Percentiles rank a stretch among this genome's conserved stretches.
These are phyloP conservation scores for Nicotiana attenuata DNA, from an alignment of 257 asterid species.

Conservation along the genomic window DNA sequence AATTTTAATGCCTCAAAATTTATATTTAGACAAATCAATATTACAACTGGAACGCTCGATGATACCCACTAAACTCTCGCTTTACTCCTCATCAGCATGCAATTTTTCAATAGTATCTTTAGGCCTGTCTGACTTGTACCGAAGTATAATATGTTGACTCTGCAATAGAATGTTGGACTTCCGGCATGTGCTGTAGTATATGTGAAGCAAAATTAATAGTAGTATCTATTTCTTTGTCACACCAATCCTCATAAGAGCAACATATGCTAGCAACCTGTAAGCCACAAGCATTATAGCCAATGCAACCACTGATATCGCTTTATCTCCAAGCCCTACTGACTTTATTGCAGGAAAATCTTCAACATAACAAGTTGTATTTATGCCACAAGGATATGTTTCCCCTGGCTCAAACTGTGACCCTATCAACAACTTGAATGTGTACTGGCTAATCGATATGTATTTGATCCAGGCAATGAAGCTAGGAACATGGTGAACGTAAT, in stretches of 20 bases:
- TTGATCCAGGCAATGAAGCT: constrained; percentile 57
- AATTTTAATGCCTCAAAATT: not conserved
- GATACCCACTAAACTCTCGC: no score
- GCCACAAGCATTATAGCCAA: constrained; percentile 59
- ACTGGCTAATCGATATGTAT: constrained; percentile 52
- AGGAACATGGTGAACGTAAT: constrained; percentile 58
- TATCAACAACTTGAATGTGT: constrained; percentile 54
- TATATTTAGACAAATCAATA: not conserved
- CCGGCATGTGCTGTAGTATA: not conserved
- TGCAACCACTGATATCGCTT: constrained; percentile 24
- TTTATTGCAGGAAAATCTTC: constrained; percentile 53
- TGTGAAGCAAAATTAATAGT: not conserved
- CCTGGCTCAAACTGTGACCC: constrained; percentile 40
- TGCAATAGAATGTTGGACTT: not conserved
- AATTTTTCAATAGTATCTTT: not conserved
- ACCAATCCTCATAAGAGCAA: constrained; percentile 78
- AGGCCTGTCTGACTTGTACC: not conserved
- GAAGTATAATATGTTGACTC: not conserved
- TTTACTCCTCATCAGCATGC: not conserved
- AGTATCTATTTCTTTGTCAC: constrained; percentile 36
- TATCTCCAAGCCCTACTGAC: constrained; percentile 46
- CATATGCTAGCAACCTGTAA: constrained; percentile 60
- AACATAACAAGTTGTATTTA: constrained; percentile 31
- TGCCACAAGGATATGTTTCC: constrained; percentile 43
- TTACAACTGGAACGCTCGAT: not conserved